A percentile compares a stretch with the other conserved stretches of the same genome.
Evolutionary conservation across 1,284 basidiomycete genomes (phyloP).

Genomic region (Ganoderma leucocontextum): DNA sequence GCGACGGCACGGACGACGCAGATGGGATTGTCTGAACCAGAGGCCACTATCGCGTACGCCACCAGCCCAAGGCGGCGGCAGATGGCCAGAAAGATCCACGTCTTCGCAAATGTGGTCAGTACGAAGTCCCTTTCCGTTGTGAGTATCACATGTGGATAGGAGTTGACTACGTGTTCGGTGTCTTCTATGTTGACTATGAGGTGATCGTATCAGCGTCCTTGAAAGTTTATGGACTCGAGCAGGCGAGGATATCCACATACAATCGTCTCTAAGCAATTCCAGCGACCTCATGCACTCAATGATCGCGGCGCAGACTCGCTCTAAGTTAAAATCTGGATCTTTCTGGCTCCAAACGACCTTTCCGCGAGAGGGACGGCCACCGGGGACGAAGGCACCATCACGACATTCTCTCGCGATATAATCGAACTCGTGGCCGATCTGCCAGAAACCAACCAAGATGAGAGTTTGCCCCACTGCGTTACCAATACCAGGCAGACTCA

Average conservation of each 20-base stretch:
- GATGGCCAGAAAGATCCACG: constrained; percentile 65
- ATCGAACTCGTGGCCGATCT: constrained; percentile 52
- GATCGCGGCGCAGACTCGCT: constrained; percentile 3
- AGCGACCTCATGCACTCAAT: constrained; percentile 7
- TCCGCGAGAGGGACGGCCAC: constrained; percentile 13
- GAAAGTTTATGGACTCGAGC: constrained; percentile 15
- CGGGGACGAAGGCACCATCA: neutral
- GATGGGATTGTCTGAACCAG: neutral
- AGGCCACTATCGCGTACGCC: constrained; percentile 51
- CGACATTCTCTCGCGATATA: constrained; percentile 46
- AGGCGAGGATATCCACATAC: constrained; percentile 16
- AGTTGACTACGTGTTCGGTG: constrained; percentile 11
- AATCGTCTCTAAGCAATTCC: constrained; percentile 13
- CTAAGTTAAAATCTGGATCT: constrained; percentile 32
- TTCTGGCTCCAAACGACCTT: constrained; percentile 23
- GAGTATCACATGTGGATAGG: constrained; percentile 13
- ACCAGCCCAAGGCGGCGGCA: constrained; percentile 56
- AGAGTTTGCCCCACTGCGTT: neutral
- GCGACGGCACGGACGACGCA: constrained; percentile 12
- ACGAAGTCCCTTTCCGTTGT: constrained; percentile 1
- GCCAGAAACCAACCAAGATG: neutral
- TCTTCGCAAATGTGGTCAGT: constrained; percentile 55
- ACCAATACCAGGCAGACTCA: constrained; percentile 34
- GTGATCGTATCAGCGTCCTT: neutral
- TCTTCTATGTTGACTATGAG: constrained; percentile 1